Evolutionary conservation across 2,329 filamentous ascomycete genomes (phyloP), one percentile per base, ranked within the genome.

Genomic region (Aspergillus hiratsukae): DNA sequence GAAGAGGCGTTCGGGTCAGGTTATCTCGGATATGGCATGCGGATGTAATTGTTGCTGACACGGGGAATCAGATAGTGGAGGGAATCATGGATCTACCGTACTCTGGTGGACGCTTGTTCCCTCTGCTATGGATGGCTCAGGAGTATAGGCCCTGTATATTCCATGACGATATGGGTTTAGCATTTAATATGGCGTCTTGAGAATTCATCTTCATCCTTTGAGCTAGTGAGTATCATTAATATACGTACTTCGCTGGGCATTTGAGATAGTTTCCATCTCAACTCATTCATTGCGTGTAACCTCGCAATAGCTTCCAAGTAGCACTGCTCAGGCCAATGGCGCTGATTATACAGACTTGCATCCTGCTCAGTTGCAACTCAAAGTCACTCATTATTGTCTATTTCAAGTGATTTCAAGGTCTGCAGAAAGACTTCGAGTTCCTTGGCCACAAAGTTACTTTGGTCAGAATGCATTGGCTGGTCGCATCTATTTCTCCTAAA

Each of bases 131-230:
- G 65, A 58, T 58, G 31, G 31, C 31, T 64, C 57, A 53, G 56
- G 58, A 52, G 60, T 55, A 60, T 55, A 56, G 43, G 23, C 10
- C 40, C 43, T 67, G 67, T 69, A 68, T 54, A 69, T 66, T 62
- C 53, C 51, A 37, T 59, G 61, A 59, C 56, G 49, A 64, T 63
- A 63, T 58, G 58, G 62, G 59, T 49, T 59, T 55, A 54, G 52
- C 54, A 59, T 43, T 56, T 53, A 46, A 41, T 54, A 49, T 55
- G 63, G 60, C 59, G 63, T 64, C 53, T 59, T 57, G 50, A 57
- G 57, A 48, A 48, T 35, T 61, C 62, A 62, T 48, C 56, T 51
- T 57, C 46, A 54, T 52, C 11, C 52, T 55, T 54, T 4, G 25
- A 27, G 25, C 25, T 27, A 27, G 25, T 27, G 25, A 27, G 25